These are phyloP conservation scores for Symbiodinium natans DNA, from an alignment of 73 alveolate species.

Conservation along the genomic window DNA sequence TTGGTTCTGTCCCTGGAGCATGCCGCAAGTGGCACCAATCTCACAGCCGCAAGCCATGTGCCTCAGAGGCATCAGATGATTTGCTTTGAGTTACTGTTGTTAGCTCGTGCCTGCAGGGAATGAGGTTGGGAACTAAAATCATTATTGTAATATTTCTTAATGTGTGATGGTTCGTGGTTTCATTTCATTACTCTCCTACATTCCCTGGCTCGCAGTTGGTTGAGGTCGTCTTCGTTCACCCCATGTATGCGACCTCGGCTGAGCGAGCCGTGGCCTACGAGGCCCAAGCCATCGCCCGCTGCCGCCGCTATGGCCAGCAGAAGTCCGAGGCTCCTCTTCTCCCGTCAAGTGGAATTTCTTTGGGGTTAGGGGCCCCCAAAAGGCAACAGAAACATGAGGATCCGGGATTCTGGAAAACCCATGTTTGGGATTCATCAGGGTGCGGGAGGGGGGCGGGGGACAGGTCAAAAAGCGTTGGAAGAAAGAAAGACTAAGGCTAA, in stretches of 20 bases:
- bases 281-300: constrained; percentile 83
- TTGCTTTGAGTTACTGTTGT: too few relatives aligned
- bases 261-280: constrained; percentile 84
- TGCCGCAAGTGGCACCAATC: constrained; percentile 83
- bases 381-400: neutral
- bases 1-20: constrained; percentile 86
- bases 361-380: neutral
- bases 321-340: constrained; percentile 10
- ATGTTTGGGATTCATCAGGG: too few relatives aligned
- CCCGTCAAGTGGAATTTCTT: neutral
- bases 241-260: constrained; percentile 64
- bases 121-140: too few relatives aligned
- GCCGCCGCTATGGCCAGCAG: constrained; percentile 75
- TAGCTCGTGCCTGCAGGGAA: too few relatives aligned
- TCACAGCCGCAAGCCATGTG: constrained; percentile 78
- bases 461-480: too few relatives aligned
- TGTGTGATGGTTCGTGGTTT: too few relatives aligned
- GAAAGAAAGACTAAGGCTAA: too few relatives aligned
- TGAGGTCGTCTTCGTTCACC: constrained; percentile 85
- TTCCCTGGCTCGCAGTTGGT: too few relatives aligned
- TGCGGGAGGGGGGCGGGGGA: too few relatives aligned
- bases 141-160: too few relatives aligned
- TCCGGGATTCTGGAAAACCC: neutral
- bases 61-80: too few relatives aligned
- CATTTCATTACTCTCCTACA: too few relatives aligned